phyloP scores from a whole-genome alignment of 164 flowering plant species.

The Stephania cephalantha region DNA sequence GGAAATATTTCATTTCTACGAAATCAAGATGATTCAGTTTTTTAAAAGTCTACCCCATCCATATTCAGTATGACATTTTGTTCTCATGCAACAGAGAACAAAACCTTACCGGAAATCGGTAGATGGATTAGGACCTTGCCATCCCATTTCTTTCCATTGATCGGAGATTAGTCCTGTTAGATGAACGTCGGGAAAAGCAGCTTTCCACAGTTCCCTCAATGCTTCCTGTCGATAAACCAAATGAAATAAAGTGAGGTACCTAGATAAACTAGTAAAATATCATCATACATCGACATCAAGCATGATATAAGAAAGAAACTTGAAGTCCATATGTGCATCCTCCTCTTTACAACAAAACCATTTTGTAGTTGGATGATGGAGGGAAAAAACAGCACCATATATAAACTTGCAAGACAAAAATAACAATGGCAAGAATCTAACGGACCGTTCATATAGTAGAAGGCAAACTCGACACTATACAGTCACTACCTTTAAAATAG shows the following conservation, averaged over 20 bases:
- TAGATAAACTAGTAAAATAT: background rate
- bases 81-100: background rate
- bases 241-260: background rate
- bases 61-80: background rate
- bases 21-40: background rate
- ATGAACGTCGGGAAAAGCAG: slow-evolving; percentile 64
- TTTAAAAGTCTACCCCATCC: background rate
- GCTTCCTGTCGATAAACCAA: slow-evolving; percentile 52
- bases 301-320: background rate
- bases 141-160: slow-evolving; percentile 99
- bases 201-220: slow-evolving; percentile 64
- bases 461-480: no score
- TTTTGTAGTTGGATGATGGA: no score
- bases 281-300: background rate
- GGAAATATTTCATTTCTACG: slow-evolving; percentile 2
- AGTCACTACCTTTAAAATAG: no score
- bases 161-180: slow-evolving; percentile 78
- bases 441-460: no score
- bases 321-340: no score
- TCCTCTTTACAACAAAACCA: no score
- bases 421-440: no score
- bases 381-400: no score
- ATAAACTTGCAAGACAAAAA: no score
- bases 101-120: slow-evolving; percentile 84
- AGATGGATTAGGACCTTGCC: slow-evolving; percentile 99